phyloP scores from a whole-genome alignment of 129 eudicot genomes.

The Flaveria sonorensis region DNA sequence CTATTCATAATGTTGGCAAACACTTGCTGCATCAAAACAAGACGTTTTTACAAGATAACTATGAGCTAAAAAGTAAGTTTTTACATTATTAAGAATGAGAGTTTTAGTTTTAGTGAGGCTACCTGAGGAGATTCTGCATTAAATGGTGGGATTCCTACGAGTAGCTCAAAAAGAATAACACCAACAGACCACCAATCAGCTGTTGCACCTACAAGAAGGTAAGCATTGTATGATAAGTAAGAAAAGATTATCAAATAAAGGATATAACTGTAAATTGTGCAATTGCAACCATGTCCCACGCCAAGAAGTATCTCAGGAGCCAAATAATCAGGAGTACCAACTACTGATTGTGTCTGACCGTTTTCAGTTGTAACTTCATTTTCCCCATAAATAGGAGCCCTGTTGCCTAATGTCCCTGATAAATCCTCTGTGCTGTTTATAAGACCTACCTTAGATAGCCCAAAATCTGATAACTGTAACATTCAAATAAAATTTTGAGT shows the following conservation, averaged over 20 bases:
- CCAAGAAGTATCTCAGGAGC: conserved; percentile 99
- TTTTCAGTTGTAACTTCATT: conserved; percentile 57
- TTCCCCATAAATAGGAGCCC: conserved; percentile 47
- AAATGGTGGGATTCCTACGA: conserved; percentile 96
- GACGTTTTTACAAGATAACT: not conserved
- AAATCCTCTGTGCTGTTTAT: conserved; percentile 97
- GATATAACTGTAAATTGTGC: conserved; percentile 11
- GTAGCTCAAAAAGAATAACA: conserved; percentile 89
- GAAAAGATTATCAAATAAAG: not conserved
- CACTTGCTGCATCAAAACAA: conserved; percentile 69
- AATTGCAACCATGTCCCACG: conserved; percentile 85
- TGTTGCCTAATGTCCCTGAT: conserved; percentile 63
- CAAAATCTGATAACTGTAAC: conserved; percentile 93
- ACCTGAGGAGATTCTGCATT: conserved; percentile 96
- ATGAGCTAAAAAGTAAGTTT: not conserved
- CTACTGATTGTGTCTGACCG: conserved; percentile 85
- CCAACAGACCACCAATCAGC: conserved; percentile 99
- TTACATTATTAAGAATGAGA: not conserved
- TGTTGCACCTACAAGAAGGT: conserved; percentile 67
- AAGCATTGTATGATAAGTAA: conserved; percentile 12
- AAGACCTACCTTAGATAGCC: conserved; percentile 96
- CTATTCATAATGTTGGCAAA: conserved; percentile 93
- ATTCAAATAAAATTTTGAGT: conserved; percentile 41
- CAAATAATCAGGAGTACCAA: conserved; percentile 98
- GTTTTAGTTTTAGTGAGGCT: conserved; percentile 7